Evolutionary conservation across 2,329 filamentous ascomycete genomes (phyloP).

Genomic region (Xylariomycetidae sp.): DNA sequence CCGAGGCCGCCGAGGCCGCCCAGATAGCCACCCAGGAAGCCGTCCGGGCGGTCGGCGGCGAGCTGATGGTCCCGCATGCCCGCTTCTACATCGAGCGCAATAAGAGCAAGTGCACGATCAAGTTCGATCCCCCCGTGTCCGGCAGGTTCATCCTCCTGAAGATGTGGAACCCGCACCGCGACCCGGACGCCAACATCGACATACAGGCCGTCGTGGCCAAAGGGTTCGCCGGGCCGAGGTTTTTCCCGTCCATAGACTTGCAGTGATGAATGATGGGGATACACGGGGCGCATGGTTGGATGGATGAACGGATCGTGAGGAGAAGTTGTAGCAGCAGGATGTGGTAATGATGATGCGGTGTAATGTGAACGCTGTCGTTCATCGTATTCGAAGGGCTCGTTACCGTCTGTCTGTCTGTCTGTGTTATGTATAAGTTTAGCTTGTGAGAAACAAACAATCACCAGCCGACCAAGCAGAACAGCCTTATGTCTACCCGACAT

Average conservation of each 20-base stretch:
- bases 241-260: slow-evolving; percentile 67
- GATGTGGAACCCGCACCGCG: slow-evolving; percentile 75
- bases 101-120: slow-evolving; percentile 81
- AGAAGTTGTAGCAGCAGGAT: too few species aligned
- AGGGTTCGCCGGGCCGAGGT: slow-evolving; percentile 81
- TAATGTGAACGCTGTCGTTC: too few species aligned
- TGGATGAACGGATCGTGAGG: too few species aligned
- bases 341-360: too few species aligned
- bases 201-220: slow-evolving; percentile 81
- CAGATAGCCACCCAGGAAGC: slow-evolving; percentile 54
- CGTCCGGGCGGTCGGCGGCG: slow-evolving; percentile 51
- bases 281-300: too few species aligned
- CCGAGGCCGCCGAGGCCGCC: slow-evolving; percentile 41
- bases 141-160: slow-evolving; percentile 83
- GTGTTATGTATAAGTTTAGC: too few species aligned
- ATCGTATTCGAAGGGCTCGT: too few species aligned
- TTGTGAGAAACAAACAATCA: too few species aligned
- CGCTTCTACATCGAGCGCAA: slow-evolving; percentile 78
- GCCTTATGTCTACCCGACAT: too few species aligned
- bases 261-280: too few species aligned
- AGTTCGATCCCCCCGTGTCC: slow-evolving; percentile 77
- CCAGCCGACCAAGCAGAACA: too few species aligned
- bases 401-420: too few species aligned
- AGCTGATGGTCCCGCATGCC: slow-evolving; percentile 67
- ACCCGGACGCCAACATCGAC: slow-evolving; percentile 69